Conservation (phyloP, 1,139 yeast genomes). For the Casaregolazyma lundiana region DNA sequence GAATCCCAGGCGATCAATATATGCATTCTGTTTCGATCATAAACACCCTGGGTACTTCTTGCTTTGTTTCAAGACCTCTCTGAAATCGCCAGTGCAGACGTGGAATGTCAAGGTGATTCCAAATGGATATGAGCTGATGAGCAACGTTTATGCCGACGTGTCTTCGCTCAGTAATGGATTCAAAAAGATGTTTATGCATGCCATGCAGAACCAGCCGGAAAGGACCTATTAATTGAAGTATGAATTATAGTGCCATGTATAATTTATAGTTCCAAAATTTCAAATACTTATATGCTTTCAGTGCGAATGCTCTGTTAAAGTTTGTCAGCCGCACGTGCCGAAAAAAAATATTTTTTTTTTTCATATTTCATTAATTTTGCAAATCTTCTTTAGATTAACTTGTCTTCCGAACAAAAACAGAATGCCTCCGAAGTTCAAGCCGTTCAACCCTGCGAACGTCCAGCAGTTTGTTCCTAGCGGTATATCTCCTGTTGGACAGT, state of each 20-base stretch:
- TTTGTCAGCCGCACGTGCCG: too few species aligned
- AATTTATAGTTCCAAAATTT: too few species aligned
- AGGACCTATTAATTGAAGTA: background rate
- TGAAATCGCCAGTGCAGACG: constrained; percentile 64
- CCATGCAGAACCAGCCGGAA: constrained; percentile 3
- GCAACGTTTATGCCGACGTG: constrained; percentile 81
- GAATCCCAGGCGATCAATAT: constrained; percentile 84
- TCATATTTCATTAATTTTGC: constrained; percentile 2
- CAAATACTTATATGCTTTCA: too few species aligned
- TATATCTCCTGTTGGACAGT: constrained; percentile 8
- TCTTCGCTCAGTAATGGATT: constrained; percentile 89
- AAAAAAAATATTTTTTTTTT: too few species aligned
- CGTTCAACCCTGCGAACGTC: constrained; percentile 13
- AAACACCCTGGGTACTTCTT: constrained; percentile 90
- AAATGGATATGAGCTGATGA: constrained; percentile 75
- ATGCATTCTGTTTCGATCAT: constrained; percentile 87
- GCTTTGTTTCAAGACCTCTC: constrained; percentile 75
- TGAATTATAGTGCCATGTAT: too few species aligned
- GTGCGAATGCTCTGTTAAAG: too few species aligned
- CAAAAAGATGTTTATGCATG: constrained; percentile 44
- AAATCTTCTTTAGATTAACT: constrained; percentile 2
- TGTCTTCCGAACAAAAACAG: constrained; percentile 4
- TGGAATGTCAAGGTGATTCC: constrained; percentile 92
- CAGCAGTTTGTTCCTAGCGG: constrained; percentile 11
- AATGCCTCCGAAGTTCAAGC: constrained; percentile 20